phyloP scores from a whole-genome alignment of 176 grass and related monocot species.

The Chloris gayana region DNA sequence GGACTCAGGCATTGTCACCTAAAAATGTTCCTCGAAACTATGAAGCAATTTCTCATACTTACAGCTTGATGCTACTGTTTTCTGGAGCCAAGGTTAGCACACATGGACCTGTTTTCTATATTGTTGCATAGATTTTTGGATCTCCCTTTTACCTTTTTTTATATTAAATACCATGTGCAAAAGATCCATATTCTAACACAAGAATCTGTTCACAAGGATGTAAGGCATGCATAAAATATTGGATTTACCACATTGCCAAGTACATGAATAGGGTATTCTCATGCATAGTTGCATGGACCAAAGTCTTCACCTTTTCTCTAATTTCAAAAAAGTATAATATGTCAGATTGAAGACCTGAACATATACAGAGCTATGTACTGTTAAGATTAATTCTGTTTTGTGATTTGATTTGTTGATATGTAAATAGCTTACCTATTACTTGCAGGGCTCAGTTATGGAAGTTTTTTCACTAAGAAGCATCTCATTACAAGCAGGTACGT shows the following conservation, averaged over 20 bases:
- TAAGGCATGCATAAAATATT: too few relatives aligned
- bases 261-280: not conserved
- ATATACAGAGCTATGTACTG: slow-evolving; percentile 2
- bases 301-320: not conserved
- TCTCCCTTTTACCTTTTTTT: not conserved
- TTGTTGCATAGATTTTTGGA: not conserved
- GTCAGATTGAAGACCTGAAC: slow-evolving; percentile 18
- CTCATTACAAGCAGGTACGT: slow-evolving; percentile 83
- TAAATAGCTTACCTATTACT: slow-evolving; percentile 24
- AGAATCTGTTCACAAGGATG: too few relatives aligned
- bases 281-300: not conserved
- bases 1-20: slow-evolving; percentile 76
- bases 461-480: slow-evolving; percentile 89
- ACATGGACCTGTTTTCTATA: not conserved
- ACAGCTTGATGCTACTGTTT: slow-evolving; percentile 90
- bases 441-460: slow-evolving; percentile 70
- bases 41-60: slow-evolving; percentile 94
- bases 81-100: slow-evolving; percentile 73
- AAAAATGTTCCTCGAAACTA: slow-evolving; percentile 82
- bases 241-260: not conserved
- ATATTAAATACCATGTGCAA: slow-evolving; percentile 4
- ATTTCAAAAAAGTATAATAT: too few relatives aligned
- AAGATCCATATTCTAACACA: too few relatives aligned
- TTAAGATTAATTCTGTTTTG: not conserved
- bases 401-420: not conserved